Evolutionary conservation across 805 yeast species (phyloP), one percentile per base, ranked within the genome.

Genomic region (Saccharomycopsis vini): DNA sequence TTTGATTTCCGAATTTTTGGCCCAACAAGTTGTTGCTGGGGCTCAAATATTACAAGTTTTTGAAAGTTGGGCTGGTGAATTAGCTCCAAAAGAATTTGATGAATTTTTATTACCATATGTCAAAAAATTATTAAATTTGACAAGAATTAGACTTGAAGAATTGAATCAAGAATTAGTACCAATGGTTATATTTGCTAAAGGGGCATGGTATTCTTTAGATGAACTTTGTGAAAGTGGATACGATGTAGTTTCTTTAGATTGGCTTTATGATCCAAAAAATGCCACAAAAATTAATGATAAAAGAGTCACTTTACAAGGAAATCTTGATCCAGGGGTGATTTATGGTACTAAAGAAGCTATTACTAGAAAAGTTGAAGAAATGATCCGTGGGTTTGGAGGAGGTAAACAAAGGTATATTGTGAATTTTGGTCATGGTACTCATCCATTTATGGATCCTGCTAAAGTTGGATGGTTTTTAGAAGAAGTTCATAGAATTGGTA

Each of bases 401-500:
- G 96, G 96, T 19, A 87, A 87, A 62, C 77, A 84, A 57, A 74
- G 81, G 56, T 92, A 92, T 66, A 90, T 92, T 53, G 81, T 90
- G 54, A 92, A 92, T 68, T 84, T 92, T 58, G 98, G 98, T 38
- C 98, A 92, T 56, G 98, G 98, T 15, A 92, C 98, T 19, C 97
- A 88, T 61, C 98, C 98, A 19, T 87, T 85, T 65, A 88, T 92
- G 95, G 82, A 86, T 51, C 95, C 97, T 9, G 95, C 84, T 52
- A 82, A 82, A 61, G 75, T 92, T 50, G 79, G 76, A 48, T 85
- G 77, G 64, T 92, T 92, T 66, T 68, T 92, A 58, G 67, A 86
- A 62, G 96, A 87, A 62, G 82, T 92, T 54, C 95, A 87, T 61
- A 74, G 89, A 56, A 61, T 83, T 43, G 95, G 95, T 7, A 65